phyloP scores from a whole-genome alignment of 202 grass and related monocot genomes.

The Setaria italica region DNA sequence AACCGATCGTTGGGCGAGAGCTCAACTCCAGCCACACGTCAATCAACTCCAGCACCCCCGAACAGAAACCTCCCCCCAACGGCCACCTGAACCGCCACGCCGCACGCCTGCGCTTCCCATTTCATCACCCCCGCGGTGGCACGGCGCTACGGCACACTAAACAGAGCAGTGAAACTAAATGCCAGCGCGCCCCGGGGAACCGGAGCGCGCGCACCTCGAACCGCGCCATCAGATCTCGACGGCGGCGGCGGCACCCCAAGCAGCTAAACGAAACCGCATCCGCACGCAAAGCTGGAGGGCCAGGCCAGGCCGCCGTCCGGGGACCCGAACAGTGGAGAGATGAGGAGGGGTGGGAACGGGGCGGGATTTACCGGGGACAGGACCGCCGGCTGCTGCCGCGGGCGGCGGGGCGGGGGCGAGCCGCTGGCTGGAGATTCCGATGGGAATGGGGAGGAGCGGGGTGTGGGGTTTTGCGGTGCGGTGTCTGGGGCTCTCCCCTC shows the following conservation, averaged over 20 bases:
- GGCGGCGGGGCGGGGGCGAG: not conserved
- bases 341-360: not conserved
- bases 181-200: not conserved
- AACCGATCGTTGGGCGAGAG: not conserved
- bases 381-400: not conserved
- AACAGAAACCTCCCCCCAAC: not conserved
- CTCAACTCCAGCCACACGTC: not conserved
- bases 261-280: not conserved
- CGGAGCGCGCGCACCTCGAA: not conserved
- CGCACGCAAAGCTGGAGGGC: conserved; percentile 15
- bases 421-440: not conserved
- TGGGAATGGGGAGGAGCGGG: not conserved
- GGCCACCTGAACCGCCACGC: not conserved
- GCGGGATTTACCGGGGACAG: conserved; percentile 11
- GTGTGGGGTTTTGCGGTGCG: not conserved
- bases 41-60: not conserved
- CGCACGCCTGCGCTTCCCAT: not conserved
- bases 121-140: not conserved
- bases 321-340: not conserved
- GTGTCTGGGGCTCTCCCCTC: not conserved
- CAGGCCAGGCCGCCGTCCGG: not conserved
- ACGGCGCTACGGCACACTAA: not conserved
- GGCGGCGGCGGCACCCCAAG: not conserved
- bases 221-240: conserved; percentile 10
- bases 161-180: not conserved